Percentiles rank a stretch among this genome's conserved stretches.
phyloP scores from a whole-genome alignment of 805 yeast species.

The Barnettozyma vustinii region DNA sequence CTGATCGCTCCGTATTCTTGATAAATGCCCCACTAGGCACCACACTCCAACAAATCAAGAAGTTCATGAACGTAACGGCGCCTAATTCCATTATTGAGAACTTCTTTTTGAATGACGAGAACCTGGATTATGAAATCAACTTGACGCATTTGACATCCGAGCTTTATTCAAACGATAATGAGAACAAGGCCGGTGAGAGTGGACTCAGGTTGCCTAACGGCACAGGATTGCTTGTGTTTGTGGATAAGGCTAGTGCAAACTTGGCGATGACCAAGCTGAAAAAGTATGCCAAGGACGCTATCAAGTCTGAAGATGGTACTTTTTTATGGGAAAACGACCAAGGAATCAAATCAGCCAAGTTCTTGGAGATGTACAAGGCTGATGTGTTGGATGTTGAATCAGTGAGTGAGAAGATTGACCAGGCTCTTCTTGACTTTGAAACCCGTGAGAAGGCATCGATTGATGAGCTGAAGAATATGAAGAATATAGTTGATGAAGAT shows the following conservation, averaged over 20 bases:
- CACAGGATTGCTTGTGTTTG: conserved; percentile 66
- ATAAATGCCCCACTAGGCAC: conserved; percentile 72
- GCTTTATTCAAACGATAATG: conserved; percentile 30
- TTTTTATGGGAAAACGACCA: conserved; percentile 25
- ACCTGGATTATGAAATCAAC: conserved; percentile 42
- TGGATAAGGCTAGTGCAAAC: conserved; percentile 63
- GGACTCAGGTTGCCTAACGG: conserved; percentile 58
- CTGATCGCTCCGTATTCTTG: conserved; percentile 60
- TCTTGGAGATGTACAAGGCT: conserved; percentile 34
- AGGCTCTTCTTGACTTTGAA: conserved; percentile 62
- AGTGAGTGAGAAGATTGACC: conserved; percentile 49
- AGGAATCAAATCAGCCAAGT: conserved; percentile 34
- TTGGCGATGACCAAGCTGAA: conserved; percentile 62
- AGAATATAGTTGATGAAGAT: conserved; percentile 77
- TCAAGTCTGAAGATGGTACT: conserved; percentile 18
- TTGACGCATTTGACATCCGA: conserved; percentile 58
- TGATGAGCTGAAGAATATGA: conserved; percentile 49
- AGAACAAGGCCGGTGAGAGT: conserved; percentile 21
- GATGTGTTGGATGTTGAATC: conserved; percentile 42
- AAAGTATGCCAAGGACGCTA: conserved; percentile 42
- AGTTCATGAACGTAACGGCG: conserved; percentile 52
- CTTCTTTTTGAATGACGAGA: conserved; percentile 37
- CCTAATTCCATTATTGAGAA: conserved; percentile 61
- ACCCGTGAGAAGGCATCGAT: conserved; percentile 58
- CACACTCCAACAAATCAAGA: conserved; percentile 45